Evolutionary conservation across 1,139 yeast species (phyloP).

Genomic region (Arxiozyma bovina): DNA sequence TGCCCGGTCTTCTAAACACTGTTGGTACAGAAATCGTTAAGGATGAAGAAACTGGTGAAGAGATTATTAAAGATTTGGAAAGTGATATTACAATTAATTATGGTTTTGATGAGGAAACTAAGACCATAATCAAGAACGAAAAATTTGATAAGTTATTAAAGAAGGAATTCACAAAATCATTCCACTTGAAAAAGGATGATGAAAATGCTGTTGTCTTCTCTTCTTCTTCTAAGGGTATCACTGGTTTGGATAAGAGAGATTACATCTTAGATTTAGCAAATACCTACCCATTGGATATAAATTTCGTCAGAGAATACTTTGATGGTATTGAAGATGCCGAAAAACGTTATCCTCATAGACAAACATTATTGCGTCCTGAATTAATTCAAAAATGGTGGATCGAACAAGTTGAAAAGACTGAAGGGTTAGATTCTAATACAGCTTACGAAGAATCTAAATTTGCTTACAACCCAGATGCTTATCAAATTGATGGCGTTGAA

Average conservation of each 20-base stretch:
- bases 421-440: conserved; percentile 34
- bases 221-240: conserved; percentile 73
- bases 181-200: conserved; percentile 53
- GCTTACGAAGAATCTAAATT: conserved; percentile 52
- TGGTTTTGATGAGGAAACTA: conserved; percentile 62
- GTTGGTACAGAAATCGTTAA: conserved; percentile 29
- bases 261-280: conserved; percentile 80
- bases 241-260: conserved; percentile 77
- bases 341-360: conserved; percentile 71
- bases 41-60: conserved; percentile 31
- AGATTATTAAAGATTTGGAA: conserved; percentile 27
- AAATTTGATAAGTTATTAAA: conserved; percentile 48
- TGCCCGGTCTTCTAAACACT: conserved; percentile 78
- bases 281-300: conserved; percentile 75
- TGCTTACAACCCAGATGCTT: conserved; percentile 74
- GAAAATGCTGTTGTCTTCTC: conserved; percentile 56
- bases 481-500: conserved; percentile 46
- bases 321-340: conserved; percentile 34
- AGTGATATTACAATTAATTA: conserved; percentile 37
- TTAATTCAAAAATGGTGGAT: conserved; percentile 90
- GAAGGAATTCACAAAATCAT: conserved; percentile 56
- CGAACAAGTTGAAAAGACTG: conserved; percentile 46
- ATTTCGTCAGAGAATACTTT: conserved; percentile 53
- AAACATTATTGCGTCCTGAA: conserved; percentile 73
- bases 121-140: conserved; percentile 39